Evolutionary conservation across 2,329 filamentous ascomycete species (phyloP).

Genomic region (Beauveria pseudobassiana): DNA sequence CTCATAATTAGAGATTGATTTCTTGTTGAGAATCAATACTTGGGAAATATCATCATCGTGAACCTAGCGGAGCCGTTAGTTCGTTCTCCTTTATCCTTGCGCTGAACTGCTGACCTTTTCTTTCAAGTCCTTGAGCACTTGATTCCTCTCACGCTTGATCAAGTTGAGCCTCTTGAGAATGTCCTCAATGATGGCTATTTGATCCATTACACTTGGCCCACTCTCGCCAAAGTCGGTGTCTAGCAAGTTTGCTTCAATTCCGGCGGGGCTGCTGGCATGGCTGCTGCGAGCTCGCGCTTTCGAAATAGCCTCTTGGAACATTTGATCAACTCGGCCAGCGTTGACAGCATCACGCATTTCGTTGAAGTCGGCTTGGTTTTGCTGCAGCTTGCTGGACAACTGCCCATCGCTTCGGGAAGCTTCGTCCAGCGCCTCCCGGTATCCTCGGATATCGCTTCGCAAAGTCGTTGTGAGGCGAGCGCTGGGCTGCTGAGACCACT

Average conservation of each 20-base stretch:
- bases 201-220: slow-evolving; percentile 73
- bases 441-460: slow-evolving; percentile 78
- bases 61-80: slow-evolving; percentile 46
- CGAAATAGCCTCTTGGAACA: slow-evolving; percentile 82
- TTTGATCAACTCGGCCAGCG: slow-evolving; percentile 74
- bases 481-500: slow-evolving; percentile 97
- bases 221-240: slow-evolving; percentile 87
- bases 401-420: slow-evolving; percentile 80
- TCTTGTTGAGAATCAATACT: slow-evolving; percentile 95
- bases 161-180: slow-evolving; percentile 84
- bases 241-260: slow-evolving; percentile 68
- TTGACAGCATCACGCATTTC: slow-evolving; percentile 91
- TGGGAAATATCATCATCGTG: slow-evolving; percentile 97
- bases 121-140: slow-evolving; percentile 93
- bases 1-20: slow-evolving; percentile 87
- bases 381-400: slow-evolving; percentile 72
- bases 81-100: neutral
- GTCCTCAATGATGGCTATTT: slow-evolving; percentile 83
- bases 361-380: slow-evolving; percentile 83
- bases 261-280: slow-evolving; percentile 52
- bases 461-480: slow-evolving; percentile 81
- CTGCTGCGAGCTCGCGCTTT: slow-evolving; percentile 63
- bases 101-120: slow-evolving; percentile 65
- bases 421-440: slow-evolving; percentile 82
- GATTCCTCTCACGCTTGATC: slow-evolving; percentile 83